Percentiles rank a stretch among this genome's conserved stretches.
These are phyloP conservation scores for Cutaneotrichosporon cavernicola DNA, from an alignment of 1,284 basidiomycete species.

Conservation along the genomic window DNA sequence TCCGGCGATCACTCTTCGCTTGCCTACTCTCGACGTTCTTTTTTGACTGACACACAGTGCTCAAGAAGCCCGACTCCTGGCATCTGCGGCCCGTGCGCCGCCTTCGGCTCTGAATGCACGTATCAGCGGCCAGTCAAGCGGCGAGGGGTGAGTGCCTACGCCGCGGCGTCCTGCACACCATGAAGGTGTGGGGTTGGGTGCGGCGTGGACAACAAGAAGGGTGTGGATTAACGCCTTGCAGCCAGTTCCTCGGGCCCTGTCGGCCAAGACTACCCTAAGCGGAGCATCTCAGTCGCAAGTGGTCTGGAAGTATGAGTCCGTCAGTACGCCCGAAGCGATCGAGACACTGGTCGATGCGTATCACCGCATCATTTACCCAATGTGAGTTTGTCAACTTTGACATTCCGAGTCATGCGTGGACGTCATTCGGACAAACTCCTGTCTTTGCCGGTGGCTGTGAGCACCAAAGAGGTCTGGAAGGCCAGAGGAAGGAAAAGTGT, in stretches of 20 bases:
- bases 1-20: background rate
- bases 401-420: background rate
- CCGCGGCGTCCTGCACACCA: background rate
- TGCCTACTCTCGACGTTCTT: background rate
- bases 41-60: conserved; percentile 32
- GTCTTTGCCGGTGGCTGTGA: too few species aligned
- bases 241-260: conserved; percentile 12
- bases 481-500: too few species aligned
- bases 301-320: conserved; percentile 35
- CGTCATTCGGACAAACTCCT: background rate
- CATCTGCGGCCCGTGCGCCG: conserved; percentile 43
- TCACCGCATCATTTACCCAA: conserved; percentile 42
- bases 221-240: conserved; percentile 8
- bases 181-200: background rate
- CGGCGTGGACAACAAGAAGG: background rate
- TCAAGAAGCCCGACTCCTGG: conserved; percentile 28
- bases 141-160: conserved; percentile 40
- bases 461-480: too few species aligned
- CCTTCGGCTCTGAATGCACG: conserved; percentile 45
- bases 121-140: conserved; percentile 48
- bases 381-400: conserved; percentile 28
- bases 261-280: background rate
- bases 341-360: conserved; percentile 35
- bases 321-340: conserved; percentile 36
- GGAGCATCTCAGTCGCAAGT: background rate